Evolutionary conservation across 352 stramenopile genomes (phyloP), one percentile per base, ranked within the genome.

Genomic region (Phytopythium mirpurense): DNA sequence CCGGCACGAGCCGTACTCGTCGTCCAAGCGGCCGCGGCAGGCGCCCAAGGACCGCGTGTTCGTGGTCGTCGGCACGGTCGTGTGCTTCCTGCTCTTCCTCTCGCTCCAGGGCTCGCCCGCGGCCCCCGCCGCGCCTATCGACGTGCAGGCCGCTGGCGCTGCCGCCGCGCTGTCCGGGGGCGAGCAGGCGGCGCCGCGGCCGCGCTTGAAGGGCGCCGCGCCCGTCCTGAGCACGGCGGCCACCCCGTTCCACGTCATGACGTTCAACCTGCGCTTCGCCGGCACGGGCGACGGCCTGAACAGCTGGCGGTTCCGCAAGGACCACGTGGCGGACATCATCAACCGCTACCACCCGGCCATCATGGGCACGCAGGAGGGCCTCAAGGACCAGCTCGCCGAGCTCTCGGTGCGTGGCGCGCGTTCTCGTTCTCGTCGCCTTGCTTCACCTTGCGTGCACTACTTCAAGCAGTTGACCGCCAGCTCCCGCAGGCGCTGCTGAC

Each of bases 211-310:
- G 18, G 76, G 60, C 2, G 70, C 47, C 18, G 54, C 10, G 14
- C 46, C 55, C 34, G 54, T 37, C 32, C 52, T 72, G 44, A 70
- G 63, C 60, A 65, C 67, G n/a, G 65, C 71, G 36, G 70, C 77
- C 16, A 49, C 78, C 45, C 78, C 63, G 42, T 61, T 94, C 54
- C 85, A 86, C 50, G 62, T 90, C 56, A 90, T 90, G 80, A 90
- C 80, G n/a, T 90, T 90, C 62, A 90, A 90, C 66, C 51, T 90
- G 57, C 74, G 80, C 45, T 90, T 86, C 54, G 80, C 75, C 3
- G 74, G 77, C 19, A 80, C 60, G 3, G 78, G 65, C 36, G 80
- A 90, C 56, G 80, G 78, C 15, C 63, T 53, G 48, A 87, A 88
- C 63, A 74, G 75, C 57, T 90, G 80, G 78, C 53, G 62, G 6